phyloP scores from a whole-genome alignment of 139 green algal genomes.

The Coelastrella sp. region DNA sequence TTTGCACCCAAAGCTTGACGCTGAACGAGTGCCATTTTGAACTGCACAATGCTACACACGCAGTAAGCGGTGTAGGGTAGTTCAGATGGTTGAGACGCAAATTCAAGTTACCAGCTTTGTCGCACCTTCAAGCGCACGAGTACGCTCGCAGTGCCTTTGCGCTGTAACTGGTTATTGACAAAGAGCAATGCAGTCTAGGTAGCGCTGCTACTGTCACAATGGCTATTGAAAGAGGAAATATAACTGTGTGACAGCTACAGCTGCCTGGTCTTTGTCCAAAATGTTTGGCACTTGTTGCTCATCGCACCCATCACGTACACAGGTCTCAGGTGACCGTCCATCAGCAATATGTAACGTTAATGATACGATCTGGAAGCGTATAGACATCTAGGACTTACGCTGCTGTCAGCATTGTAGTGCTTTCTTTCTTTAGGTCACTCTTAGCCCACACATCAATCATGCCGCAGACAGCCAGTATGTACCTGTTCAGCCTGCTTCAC shows the following conservation, averaged over 20 bases:
- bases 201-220: background rate
- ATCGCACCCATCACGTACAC: too few relatives aligned
- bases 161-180: conserved; percentile 15
- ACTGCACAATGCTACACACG: background rate
- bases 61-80: background rate
- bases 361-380: too few relatives aligned
- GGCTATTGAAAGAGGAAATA: background rate
- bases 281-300: too few relatives aligned
- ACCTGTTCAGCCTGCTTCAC: too few relatives aligned
- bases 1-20: background rate
- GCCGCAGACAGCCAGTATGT: too few relatives aligned
- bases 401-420: background rate
- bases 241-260: background rate
- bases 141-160: background rate
- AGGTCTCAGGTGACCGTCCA: too few relatives aligned
- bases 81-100: too few relatives aligned
- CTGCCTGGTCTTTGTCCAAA: too few relatives aligned
- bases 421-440: background rate
- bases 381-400: too few relatives aligned
- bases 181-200: background rate
- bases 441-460: too few relatives aligned
- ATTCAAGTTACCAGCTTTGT: too few relatives aligned
- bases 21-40: conserved; percentile 39
- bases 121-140: background rate
- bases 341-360: too few relatives aligned